phyloP scores from a whole-genome alignment of 805 yeast genomes.

The Kazachstania kunashirensis region DNA sequence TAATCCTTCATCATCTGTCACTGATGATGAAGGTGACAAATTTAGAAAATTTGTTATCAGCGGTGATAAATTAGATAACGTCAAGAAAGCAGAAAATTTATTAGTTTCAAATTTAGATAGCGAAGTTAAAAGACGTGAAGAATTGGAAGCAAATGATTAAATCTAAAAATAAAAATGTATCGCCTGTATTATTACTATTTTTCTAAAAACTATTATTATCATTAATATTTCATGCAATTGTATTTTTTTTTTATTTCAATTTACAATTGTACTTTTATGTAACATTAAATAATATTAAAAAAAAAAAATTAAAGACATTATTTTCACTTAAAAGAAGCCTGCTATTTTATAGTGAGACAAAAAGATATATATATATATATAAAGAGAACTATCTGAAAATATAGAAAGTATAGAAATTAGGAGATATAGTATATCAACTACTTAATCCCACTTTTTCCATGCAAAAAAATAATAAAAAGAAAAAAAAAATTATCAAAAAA shows the following conservation, averaged over 20 bases:
- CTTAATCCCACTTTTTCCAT: too few species aligned
- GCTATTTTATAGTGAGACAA: too few species aligned
- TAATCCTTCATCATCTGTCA: conserved; percentile 47
- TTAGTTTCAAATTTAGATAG: conserved; percentile 46
- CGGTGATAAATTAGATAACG: conserved; percentile 38
- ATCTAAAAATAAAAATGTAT: not conserved
- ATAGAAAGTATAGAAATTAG: not conserved
- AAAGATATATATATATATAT: not conserved
- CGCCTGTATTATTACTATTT: not conserved
- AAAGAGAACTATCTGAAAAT: not conserved
- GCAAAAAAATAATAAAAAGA: not conserved
- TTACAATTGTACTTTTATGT: too few species aligned
- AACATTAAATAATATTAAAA: too few species aligned
- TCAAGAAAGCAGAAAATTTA: conserved; percentile 46
- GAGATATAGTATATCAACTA: too few species aligned
- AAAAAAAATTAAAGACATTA: not conserved
- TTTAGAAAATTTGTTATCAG: conserved; percentile 54
- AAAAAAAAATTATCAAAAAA: not conserved
- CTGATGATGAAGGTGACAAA: conserved; percentile 28
- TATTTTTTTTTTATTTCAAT: too few species aligned
- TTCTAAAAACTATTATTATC: not conserved
- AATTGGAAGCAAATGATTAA: conserved; percentile 1
- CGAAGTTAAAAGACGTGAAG: conserved; percentile 37
- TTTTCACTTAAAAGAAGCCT: not conserved
- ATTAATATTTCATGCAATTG: not conserved